Conservation (phyloP, 176 grass and related monocot species). For the Leersia perrieri region DNA sequence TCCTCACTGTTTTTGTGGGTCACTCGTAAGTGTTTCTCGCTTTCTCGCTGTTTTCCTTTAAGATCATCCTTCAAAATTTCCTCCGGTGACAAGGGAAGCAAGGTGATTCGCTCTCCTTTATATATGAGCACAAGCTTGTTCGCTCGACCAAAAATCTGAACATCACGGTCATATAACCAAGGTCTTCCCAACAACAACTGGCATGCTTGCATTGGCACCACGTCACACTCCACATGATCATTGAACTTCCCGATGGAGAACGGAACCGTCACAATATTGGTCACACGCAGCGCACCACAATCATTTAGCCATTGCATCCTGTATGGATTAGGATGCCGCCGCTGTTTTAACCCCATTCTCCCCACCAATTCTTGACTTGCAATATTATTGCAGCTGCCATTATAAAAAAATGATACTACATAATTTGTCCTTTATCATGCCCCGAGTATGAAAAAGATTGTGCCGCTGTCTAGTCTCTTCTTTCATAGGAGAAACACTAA, state of each 20-base stretch:
- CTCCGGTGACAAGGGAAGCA: background rate
- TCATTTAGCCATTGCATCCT: background rate
- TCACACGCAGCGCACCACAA: background rate
- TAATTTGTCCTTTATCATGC: background rate
- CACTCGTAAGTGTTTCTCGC: background rate
- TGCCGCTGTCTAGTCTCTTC: background rate
- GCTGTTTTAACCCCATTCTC: too few species aligned
- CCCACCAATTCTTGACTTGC: background rate
- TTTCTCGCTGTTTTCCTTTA: background rate
- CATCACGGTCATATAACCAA: background rate
- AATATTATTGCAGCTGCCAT: background rate
- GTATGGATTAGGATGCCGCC: background rate
- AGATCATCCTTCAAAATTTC: background rate
- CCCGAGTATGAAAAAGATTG: background rate
- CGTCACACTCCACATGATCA: background rate
- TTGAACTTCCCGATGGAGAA: background rate
- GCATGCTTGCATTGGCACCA: background rate
- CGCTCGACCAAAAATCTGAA: background rate
- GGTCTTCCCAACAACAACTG: background rate
- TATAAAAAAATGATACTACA: background rate
- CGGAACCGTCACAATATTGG: fast-evolving
- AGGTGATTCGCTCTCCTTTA: background rate
- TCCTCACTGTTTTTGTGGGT: background rate
- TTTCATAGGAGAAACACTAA: too few species aligned
- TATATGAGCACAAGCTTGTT: background rate